Percentiles rank a stretch among this genome's conserved stretches.
phyloP scores from a whole-genome alignment of 164 flowering plant genomes.

The Nymphaea colorata region DNA sequence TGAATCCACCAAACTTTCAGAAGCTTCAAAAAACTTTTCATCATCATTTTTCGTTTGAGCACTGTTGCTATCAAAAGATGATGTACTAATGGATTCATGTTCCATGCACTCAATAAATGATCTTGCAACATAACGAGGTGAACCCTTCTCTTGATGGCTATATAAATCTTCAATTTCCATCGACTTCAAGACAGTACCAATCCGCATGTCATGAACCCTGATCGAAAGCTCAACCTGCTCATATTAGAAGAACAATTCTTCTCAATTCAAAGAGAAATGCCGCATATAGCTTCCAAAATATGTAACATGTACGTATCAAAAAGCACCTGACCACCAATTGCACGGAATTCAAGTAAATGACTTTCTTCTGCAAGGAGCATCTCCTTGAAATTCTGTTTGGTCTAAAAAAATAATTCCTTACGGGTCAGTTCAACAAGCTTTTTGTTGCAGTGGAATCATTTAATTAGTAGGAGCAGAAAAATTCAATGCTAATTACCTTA shows the following conservation, averaged over 20 bases:
- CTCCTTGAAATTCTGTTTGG: slow-evolving; percentile 31
- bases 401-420: slow-evolving; percentile 17
- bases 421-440: background rate
- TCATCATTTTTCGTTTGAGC: slow-evolving; percentile 42
- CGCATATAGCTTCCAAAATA: background rate
- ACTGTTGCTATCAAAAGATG: slow-evolving; percentile 14
- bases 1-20: slow-evolving; percentile 54
- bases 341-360: slow-evolving; percentile 78
- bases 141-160: slow-evolving; percentile 20
- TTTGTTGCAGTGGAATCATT: no score
- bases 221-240: slow-evolving; percentile 75
- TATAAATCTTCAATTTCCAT: slow-evolving; percentile 89
- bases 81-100: slow-evolving; percentile 2
- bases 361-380: slow-evolving; percentile 67
- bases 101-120: slow-evolving; percentile 50
- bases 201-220: slow-evolving; percentile 65
- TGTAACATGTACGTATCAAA: background rate
- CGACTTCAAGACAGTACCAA: slow-evolving; percentile 76
- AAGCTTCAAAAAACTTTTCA: slow-evolving; percentile 84
- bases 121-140: slow-evolving; percentile 59
- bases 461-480: no score
- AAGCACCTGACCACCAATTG: slow-evolving; percentile 85
- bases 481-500: slow-evolving; percentile 20
- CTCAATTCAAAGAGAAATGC: background rate
- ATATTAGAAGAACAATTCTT: background rate